phyloP scores from a whole-genome alignment of 306 rosid species.

The Fragaria nilgerrensis region DNA sequence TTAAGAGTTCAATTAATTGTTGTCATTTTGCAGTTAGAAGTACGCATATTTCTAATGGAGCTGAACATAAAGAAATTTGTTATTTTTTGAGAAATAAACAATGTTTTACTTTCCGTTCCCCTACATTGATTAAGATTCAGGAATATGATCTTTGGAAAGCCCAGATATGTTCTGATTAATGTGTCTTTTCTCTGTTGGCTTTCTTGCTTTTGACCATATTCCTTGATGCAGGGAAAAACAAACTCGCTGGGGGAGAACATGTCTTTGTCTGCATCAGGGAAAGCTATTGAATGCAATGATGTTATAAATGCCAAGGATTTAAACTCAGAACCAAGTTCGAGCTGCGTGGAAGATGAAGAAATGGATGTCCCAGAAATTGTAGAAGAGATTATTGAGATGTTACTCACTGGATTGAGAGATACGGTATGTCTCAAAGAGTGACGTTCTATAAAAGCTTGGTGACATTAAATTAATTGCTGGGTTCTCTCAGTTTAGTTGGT shows the following conservation, averaged over 20 bases:
- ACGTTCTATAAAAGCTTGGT: slow-evolving; percentile 36
- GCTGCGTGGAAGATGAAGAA: slow-evolving; percentile 62
- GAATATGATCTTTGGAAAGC: background rate
- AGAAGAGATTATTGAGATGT: slow-evolving; percentile 95
- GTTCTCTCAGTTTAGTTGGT: background rate
- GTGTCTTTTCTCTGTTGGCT: background rate
- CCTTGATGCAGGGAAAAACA: slow-evolving; percentile 65
- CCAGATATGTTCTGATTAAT: background rate
- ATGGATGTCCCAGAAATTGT: slow-evolving; percentile 89
- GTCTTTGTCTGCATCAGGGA: slow-evolving; percentile 42
- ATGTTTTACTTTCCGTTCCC: background rate
- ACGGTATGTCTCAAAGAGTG: slow-evolving; percentile 69
- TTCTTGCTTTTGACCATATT: slow-evolving; percentile 32
- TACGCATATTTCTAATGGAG: background rate
- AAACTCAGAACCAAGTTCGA: slow-evolving; percentile 35
- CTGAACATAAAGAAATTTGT: background rate
- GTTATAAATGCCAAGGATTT: slow-evolving; percentile 27
- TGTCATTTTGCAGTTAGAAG: background rate
- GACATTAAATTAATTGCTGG: slow-evolving; percentile 14
- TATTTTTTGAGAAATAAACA: background rate
- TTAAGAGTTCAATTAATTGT: background rate
- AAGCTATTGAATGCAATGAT: slow-evolving; percentile 38
- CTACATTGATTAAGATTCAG: background rate
- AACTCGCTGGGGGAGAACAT: slow-evolving; percentile 53
- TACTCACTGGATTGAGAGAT: slow-evolving; percentile 85